A percentile compares a stretch with the other conserved stretches of the same genome.
phyloP scores from a whole-genome alignment of 371 early-diverging fungal species.

The Mucor racemosus region DNA sequence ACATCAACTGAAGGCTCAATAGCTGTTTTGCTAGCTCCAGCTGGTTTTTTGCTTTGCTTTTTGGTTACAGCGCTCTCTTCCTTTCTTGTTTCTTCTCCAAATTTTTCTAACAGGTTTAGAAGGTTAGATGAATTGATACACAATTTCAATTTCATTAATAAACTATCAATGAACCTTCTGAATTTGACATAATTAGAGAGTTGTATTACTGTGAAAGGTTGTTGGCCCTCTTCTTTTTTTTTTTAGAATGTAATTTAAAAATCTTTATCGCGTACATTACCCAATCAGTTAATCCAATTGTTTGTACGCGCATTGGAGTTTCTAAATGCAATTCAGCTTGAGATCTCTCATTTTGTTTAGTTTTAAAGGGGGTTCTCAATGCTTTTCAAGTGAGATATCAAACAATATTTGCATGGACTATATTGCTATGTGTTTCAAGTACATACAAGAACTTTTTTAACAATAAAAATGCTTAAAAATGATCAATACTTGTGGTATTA shows the following conservation, averaged over 20 bases:
- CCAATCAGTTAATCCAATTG: background rate
- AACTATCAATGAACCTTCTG: background rate
- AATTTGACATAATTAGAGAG: background rate
- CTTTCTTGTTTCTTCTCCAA: conserved; percentile 5
- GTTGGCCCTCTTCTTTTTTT: too few species aligned
- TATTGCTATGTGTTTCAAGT: too few species aligned
- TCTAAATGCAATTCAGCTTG: background rate
- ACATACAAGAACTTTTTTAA: too few species aligned
- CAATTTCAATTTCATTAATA: background rate
- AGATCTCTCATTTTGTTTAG: too few species aligned
- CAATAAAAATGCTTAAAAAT: too few species aligned
- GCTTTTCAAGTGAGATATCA: too few species aligned
- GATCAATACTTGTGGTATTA: too few species aligned
- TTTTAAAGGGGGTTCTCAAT: too few species aligned
- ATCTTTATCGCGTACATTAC: background rate
- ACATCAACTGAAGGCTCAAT: conserved; percentile 8
- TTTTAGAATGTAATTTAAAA: background rate
- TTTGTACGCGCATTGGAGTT: conserved; percentile 5
- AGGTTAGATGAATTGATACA: background rate
- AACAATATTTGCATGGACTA: too few species aligned
- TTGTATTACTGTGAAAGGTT: background rate
- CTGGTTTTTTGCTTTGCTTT: background rate
- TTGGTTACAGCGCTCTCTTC: background rate
- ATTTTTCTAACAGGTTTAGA: background rate
- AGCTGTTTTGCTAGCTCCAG: background rate